phyloP scores from a whole-genome alignment of 140 eudicot species.

The Cichorium intybus region DNA sequence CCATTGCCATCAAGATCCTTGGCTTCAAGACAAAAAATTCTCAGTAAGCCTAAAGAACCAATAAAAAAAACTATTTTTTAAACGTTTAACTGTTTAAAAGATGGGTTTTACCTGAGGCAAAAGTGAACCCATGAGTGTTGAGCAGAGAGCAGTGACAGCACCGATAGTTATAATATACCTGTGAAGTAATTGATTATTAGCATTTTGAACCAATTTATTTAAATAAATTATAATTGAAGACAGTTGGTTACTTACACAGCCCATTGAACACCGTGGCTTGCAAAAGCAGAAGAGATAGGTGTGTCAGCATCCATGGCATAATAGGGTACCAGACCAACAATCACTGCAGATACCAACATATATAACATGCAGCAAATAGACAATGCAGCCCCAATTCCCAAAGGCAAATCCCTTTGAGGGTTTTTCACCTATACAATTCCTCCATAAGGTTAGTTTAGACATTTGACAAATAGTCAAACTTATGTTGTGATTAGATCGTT shows the following conservation, averaged over 20 bases:
- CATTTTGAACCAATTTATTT: background rate
- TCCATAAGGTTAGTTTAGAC: background rate
- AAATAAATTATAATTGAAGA: background rate
- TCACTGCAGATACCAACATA: constrained; percentile 92
- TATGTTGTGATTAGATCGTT: background rate
- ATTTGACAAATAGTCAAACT: background rate
- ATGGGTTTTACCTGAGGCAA: constrained; percentile 84
- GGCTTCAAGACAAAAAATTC: constrained; percentile 54
- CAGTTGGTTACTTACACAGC: constrained; percentile 77
- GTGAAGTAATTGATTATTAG: constrained; percentile 10
- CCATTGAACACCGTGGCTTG: constrained; percentile 89
- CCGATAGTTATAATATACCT: constrained; percentile 82
- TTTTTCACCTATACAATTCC: constrained; percentile 63
- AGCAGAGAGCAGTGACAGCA: constrained; percentile 89
- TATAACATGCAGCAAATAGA: constrained; percentile 91
- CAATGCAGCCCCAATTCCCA: constrained; percentile 90
- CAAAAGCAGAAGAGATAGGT: constrained; percentile 95
- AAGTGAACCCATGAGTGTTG: constrained; percentile 91
- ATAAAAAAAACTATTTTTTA: background rate
- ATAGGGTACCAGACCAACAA: constrained; percentile 95
- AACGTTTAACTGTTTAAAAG: background rate
- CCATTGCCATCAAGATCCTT: constrained; percentile 98
- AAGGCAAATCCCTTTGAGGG: constrained; percentile 93
- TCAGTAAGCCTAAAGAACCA: background rate
- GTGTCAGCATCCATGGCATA: constrained; percentile 97